Base-by-base conservation (phyloP, 257 asterid genomes). In the Solanum ossicruentum region DNA sequence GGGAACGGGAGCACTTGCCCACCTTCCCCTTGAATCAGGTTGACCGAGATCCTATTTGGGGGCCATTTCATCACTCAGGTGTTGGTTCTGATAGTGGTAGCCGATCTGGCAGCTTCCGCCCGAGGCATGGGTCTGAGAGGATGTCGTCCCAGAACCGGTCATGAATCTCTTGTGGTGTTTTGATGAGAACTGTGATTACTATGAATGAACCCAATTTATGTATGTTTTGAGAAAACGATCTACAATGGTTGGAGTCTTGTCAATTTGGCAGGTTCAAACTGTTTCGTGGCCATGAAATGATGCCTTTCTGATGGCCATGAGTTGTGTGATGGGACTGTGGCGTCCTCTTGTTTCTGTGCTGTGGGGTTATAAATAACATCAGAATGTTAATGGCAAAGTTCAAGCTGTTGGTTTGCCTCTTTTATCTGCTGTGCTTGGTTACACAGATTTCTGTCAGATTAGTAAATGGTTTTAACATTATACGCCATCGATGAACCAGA, bases 41-140 rank as follows among this genome's bases (percentile, higher is more conserved):
- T 1, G 92, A 93, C 23, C 88, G 97, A 88, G 95, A 94, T 12
- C 84, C 92, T 2, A 88, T 91, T 56, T 94, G 98, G 97, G 98
- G 93, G 20, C 90, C 94, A 12, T 94, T 91, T 86, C 93, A 88
- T 85, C 93, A 86, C 61, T 86, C 91, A 41, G 88, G 87, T 80
- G 84, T 87, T 82, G 91, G 89, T 54, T 86, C 94, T 7, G 93
- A 89, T 41, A 60, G 82, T 58, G 89, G 88, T 67, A 85, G 85
- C 86, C 86, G 97, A 75, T 67, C 91, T 12, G 85, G 86, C 83
- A 90, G 90, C 86, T 88, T 87, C 83, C 91, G 93, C 39, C 97
- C 87, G 84, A 90, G 98, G 90, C 95, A 92, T 75, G 98, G 98
- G 86, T 86, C 96, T 15, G 96, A 91, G 83, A 92, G 98, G 91